phyloP scores from a whole-genome alignment of 129 eudicot genomes.

The Helianthus annuus region HanXRQr2.0-SUNRISE NC_035445.2:5516481-5516980 shows the following conservation, averaged over 20 bases:
- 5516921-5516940: conserved; percentile 38
- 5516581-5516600: neutral
- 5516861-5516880: too few species aligned
- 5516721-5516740: conserved; percentile 72
- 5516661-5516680: conserved; percentile 61
- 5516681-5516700: conserved; percentile 25
- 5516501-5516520: conserved; percentile 63
- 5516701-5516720: conserved; percentile 29
- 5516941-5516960: conserved; percentile 25
- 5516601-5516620: neutral
- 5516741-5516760: conserved; percentile 66
- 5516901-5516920: conserved; percentile 33
- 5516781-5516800: conserved; percentile 66
- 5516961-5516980: conserved; percentile 28
- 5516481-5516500: too few species aligned
- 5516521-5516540: conserved; percentile 57
- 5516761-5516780: conserved; percentile 56
- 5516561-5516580: neutral
- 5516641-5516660: conserved; percentile 39
- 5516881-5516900: conserved; percentile 24
- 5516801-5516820: conserved; percentile 19
- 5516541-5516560: conserved; percentile 55
- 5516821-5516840: too few species aligned
- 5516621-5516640: neutral
- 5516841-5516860: conserved; percentile 4